phyloP scores from a whole-genome alignment of 1,284 basidiomycete genomes.

The Schizophyllum amplum region DNA sequence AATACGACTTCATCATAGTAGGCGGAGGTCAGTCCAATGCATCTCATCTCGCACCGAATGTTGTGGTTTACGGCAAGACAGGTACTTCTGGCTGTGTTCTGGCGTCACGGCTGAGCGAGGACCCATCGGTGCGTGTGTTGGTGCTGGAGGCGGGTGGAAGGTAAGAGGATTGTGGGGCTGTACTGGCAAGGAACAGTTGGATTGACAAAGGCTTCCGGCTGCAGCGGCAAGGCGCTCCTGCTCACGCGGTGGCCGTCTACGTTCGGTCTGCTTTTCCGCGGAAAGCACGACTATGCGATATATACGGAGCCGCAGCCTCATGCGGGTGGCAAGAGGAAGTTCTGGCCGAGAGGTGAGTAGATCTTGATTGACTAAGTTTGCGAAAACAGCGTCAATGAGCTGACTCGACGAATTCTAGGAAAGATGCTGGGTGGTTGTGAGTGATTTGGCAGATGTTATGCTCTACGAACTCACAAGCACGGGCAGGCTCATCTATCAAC shows the following conservation, averaged over 20 bases:
- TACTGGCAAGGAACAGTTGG: too few species aligned
- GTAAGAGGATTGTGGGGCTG: slow-evolving; percentile 24
- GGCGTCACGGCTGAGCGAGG: slow-evolving; percentile 56
- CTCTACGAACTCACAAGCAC: not conserved
- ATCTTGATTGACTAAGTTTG: not conserved
- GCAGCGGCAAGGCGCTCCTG: slow-evolving; percentile 29
- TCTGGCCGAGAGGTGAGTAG: slow-evolving; percentile 53
- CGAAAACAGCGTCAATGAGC: not conserved
- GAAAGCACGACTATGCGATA: slow-evolving; percentile 41
- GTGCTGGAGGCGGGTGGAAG: slow-evolving; percentile 61
- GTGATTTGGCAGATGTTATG: slow-evolving; percentile 16
- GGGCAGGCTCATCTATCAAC: slow-evolving; percentile 54
- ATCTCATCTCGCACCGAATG: not conserved
- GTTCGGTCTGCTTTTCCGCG: slow-evolving; percentile 32
- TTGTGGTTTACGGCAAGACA: slow-evolving; percentile 18
- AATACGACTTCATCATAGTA: slow-evolving; percentile 53
- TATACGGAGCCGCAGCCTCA: slow-evolving; percentile 46
- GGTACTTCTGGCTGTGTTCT: slow-evolving; percentile 65
- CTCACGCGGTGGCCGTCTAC: slow-evolving; percentile 33
- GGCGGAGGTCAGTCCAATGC: slow-evolving; percentile 45
- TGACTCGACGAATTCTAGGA: slow-evolving; percentile 24
- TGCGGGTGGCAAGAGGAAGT: slow-evolving; percentile 36
- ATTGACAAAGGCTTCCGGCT: not conserved
- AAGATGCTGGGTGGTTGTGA: slow-evolving; percentile 65
- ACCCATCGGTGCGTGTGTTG: slow-evolving; percentile 45